Base-by-base conservation (phyloP, 2,329 filamentous ascomycete species). In the Biscogniauxia sp. region DNA sequence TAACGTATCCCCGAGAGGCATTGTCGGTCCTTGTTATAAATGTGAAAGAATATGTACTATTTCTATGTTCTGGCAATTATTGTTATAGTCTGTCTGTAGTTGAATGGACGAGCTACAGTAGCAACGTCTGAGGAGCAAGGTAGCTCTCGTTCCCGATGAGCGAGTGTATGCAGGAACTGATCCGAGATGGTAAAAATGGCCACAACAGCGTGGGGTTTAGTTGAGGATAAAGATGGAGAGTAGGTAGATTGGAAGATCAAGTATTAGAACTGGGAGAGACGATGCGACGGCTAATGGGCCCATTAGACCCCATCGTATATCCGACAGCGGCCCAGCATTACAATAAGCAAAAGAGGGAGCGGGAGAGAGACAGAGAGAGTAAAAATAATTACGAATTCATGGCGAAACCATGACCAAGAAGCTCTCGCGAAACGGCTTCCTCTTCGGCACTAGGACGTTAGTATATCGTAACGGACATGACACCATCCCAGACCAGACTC, bases 371-470 rank as follows among this genome's bases (percentile, higher is more conserved):
- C n/a, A n/a, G n/a, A 23, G 23, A 23, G 23, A 23, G 23, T 23
- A 23, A 23, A 5, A 23, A 23, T 23, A 45, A 45, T 2, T 45
- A 45, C 37, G 17, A 15, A 45, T 45, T 45, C 37, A n/a, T 13
- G 15, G 37, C 37, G 37, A 45, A n/a, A 45, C 37, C 37, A 45
- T 45, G 37, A 45, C 37, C 19, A 20, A 26, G 51, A 52, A 19
- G 15, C 8, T 41, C 58, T 60, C 55, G 25, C 17, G 58, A 57
- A 63, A 61, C 63, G 62, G 64, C 63, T 67, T 65, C 65, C 65
- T 60, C 19, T 67, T 66, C 56, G n/a, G 63, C 55, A 56, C 61
- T 66, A 64, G 63, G 49, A 62, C 32, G 41, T 50, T 52, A 54
- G 45, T 56, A 56, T 41, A 59, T 51, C 55, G 50, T 52, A 25